Conservation (phyloP, 768 basidiomycete genomes). For the Podaxis rugospora region DNA sequence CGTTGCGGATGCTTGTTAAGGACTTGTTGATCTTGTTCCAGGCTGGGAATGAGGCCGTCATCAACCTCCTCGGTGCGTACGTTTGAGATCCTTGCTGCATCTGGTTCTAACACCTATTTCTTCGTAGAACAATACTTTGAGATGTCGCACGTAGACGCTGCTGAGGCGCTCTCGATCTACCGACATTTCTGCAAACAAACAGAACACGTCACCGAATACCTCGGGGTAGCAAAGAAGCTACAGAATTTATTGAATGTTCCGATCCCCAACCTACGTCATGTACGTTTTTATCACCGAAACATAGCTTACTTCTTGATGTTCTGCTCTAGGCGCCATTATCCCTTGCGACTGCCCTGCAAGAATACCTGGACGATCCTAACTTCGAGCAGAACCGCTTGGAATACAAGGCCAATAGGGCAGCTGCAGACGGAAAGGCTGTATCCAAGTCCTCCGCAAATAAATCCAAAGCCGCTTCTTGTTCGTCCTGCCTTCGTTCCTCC, state of each 20-base stretch:
- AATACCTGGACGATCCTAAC: slow-evolving; percentile 94
- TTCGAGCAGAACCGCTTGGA: slow-evolving; percentile 95
- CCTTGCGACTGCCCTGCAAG: slow-evolving; percentile 88
- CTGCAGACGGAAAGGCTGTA: slow-evolving; percentile 37
- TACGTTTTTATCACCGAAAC: slow-evolving; percentile 26
- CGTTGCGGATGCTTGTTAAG: slow-evolving; percentile 91
- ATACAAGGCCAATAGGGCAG: slow-evolving; percentile 78
- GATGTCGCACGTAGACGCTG: slow-evolving; percentile 93
- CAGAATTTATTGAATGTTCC: slow-evolving; percentile 92
- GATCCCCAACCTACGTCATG: slow-evolving; percentile 91
- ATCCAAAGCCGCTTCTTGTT: background rate
- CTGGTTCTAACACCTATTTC: slow-evolving; percentile 22
- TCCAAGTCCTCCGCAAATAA: background rate
- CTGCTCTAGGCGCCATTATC: slow-evolving; percentile 86
- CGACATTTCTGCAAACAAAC: slow-evolving; percentile 94
- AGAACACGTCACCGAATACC: slow-evolving; percentile 87
- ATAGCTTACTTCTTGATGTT: background rate
- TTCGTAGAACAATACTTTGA: slow-evolving; percentile 92
- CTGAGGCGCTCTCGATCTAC: slow-evolving; percentile 81
- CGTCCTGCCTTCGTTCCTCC: background rate
- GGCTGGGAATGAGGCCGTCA: slow-evolving; percentile 93
- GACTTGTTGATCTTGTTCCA: slow-evolving; percentile 95
- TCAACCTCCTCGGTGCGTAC: slow-evolving; percentile 67
- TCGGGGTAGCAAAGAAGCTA: slow-evolving; percentile 88
- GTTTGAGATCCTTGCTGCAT: slow-evolving; percentile 8